Conservation (phyloP, 495 filamentous ascomycete species). For the Polyplosphaeria fusca region DNA sequence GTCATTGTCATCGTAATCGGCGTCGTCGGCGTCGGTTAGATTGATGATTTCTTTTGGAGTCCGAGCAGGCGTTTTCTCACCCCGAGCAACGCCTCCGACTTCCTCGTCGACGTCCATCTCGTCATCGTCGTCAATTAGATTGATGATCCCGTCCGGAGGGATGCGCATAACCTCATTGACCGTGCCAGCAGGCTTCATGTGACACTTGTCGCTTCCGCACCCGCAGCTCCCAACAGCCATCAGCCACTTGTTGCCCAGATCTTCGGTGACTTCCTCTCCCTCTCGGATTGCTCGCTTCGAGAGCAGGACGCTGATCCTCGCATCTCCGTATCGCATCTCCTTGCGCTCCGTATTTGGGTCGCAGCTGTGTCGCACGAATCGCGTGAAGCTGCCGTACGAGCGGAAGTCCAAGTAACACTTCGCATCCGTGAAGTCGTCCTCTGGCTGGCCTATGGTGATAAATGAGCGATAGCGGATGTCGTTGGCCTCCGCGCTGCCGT, state of each 20-base stretch:
- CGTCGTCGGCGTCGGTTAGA: no score
- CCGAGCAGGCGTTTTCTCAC: no score
- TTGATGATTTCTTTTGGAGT: no score
- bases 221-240: neutral
- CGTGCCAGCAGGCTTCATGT: no score
- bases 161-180: no score
- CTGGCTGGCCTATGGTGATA: neutral
- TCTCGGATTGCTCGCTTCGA: neutral
- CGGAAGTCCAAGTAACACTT: neutral
- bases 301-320: neutral
- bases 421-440: neutral
- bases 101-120: no score
- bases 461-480: neutral
- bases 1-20: no score
- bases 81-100: no score
- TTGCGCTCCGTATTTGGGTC: neutral
- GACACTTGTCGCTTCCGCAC: neutral
- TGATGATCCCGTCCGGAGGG: no score
- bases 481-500: neutral
- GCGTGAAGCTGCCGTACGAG: neutral
- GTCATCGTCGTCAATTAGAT: no score
- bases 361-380: constrained; percentile 1
- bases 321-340: neutral
- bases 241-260: neutral
- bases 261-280: neutral